Conservation (phyloP, 441 rosid genomes). For the Kokia cookei region DNA sequence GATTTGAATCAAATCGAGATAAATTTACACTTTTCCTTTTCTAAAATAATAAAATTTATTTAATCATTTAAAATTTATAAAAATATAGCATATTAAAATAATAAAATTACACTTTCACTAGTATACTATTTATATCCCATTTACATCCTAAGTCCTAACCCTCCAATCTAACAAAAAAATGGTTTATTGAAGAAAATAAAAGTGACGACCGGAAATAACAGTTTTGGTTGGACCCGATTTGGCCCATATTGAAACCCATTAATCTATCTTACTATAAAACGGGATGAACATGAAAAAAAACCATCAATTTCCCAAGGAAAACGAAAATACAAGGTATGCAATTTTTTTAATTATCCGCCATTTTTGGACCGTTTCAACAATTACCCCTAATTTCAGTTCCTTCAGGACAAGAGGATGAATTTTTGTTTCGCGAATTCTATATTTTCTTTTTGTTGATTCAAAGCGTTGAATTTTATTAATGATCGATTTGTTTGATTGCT, state of each 20-base stretch:
- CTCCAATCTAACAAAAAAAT: too few relatives aligned
- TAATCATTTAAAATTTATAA: too few relatives aligned
- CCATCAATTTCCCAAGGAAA: not conserved
- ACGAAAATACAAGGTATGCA: too few relatives aligned
- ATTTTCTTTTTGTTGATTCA: not conserved
- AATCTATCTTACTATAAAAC: not conserved
- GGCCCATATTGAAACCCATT: not conserved
- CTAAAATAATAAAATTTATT: too few relatives aligned
- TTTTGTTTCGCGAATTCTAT: not conserved
- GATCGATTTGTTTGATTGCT: not conserved
- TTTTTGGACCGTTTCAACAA: not conserved
- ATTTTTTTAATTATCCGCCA: too few relatives aligned
- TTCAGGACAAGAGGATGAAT: not conserved
- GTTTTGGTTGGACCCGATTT: not conserved
- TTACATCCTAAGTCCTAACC: too few relatives aligned
- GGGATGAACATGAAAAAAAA: not conserved
- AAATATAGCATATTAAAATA: too few relatives aligned
- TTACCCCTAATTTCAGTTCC: not conserved
- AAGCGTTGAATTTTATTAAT: not conserved
- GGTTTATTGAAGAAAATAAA: too few relatives aligned
- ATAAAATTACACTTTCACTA: too few relatives aligned
- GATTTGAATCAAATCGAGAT: too few relatives aligned
- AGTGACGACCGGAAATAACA: not conserved
- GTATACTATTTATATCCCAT: too few relatives aligned
- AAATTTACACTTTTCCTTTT: rapidly evolving